Conservation (phyloP, 768 basidiomycete genomes). For the Agrocybe chaxingu region DNA sequence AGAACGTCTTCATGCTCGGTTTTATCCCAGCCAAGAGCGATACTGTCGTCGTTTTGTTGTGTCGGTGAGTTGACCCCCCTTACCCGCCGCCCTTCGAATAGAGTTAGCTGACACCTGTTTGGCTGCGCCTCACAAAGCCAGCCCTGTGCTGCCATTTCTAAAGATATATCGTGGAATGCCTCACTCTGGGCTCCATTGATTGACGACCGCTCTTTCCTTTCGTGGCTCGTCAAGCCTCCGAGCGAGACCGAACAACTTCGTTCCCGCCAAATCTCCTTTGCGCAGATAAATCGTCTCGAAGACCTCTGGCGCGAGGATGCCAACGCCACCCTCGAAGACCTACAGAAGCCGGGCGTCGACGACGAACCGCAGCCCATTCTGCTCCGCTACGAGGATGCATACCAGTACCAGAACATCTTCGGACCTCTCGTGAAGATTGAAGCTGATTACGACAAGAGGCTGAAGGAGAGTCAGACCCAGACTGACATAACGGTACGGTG, state of each 20-base stretch:
- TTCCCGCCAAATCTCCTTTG: constrained; percentile 94
- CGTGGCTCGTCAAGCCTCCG: constrained; percentile 97
- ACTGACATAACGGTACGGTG: constrained; percentile 94
- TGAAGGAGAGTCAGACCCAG: constrained; percentile 99
- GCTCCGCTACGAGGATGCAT: constrained; percentile 94
- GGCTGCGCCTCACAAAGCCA: constrained; percentile 50
- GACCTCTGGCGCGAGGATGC: constrained; percentile 98
- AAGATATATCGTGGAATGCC: constrained; percentile 99
- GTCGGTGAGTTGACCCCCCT: constrained; percentile 63
- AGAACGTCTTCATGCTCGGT: constrained; percentile 99
- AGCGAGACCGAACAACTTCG: constrained; percentile 94
- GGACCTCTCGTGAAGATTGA: constrained; percentile 99
- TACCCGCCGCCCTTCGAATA: not conserved
- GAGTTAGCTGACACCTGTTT: not conserved
- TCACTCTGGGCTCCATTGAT: constrained; percentile 98
- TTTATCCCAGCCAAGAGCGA: constrained; percentile 99
- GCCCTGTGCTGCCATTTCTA: constrained; percentile 95
- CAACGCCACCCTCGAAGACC: constrained; percentile 90
- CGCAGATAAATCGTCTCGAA: constrained; percentile 95
- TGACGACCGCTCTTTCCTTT: constrained; percentile 97
- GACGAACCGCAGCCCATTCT: constrained; percentile 95
- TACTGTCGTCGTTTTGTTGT: constrained; percentile 95
- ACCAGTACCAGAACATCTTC: constrained; percentile 99
- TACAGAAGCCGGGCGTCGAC: constrained; percentile 96
- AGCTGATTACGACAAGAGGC: constrained; percentile 95